Base-by-base conservation (phyloP, 495 filamentous ascomycete species). In the Aspergillus haitiensis region DNA sequence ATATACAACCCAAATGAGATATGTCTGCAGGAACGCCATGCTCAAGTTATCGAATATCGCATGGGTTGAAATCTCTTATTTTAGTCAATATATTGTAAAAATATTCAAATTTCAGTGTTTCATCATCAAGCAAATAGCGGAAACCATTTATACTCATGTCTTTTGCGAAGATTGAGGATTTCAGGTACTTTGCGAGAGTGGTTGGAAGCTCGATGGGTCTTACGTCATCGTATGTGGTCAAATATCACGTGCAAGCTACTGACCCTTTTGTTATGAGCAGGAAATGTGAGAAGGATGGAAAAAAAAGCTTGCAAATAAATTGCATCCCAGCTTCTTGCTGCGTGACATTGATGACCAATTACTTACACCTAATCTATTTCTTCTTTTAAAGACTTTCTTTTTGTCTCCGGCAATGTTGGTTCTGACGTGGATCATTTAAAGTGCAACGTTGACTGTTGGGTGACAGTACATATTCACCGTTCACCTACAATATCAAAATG, bases 1-100 rank as follows among this genome's bases (percentile, higher is more conserved):
- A 74, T 92, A 97, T n/a, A 93, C 83, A 34, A 93, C 84, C 92
- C 93, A 96, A 63, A 96, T 95, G 42, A 96, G 82, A 64, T 89
- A 88, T 6, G 86, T 87, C 70, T 92, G 90, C 53, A 96, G 82
- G 66, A 92, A 81, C 13, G 84, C 84, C 87, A 89, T 88, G 11
- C 51, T 70, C 58, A 57, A 62, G 46, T 31, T 27, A 7, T 37
- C 7, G 31, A 31, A 47, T 57, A 44, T 61, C 60, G 52, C 64
- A 66, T 69, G 46, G 36, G 40, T 31, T 33, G 37, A 39, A 35
- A 39, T 36, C 16, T 21, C 32, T 31, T 10, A 45, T 45, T 52
- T 35, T 34, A 13, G 4, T 6, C 6, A 49, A 57, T 2, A 13
- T 21, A 33, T 13, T 16, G 18, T 5, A 47, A 31, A 40, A 9